Evolutionary conservation across 2,329 filamentous ascomycete genomes (phyloP), one percentile per base, ranked within the genome.

Genomic region (Paecilomyces sp.): DNA sequence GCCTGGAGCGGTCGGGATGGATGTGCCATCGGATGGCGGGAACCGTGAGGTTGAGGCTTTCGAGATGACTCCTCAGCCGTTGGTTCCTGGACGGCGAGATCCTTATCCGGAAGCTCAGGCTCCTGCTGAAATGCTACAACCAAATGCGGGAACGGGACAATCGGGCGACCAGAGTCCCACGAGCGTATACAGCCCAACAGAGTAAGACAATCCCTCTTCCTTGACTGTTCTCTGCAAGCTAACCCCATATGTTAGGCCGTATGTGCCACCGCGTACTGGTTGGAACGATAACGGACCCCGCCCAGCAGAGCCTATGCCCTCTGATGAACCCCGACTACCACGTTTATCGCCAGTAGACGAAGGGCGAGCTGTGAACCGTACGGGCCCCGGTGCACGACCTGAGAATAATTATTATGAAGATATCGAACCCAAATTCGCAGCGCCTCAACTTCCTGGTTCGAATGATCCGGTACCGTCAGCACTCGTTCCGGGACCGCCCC

Each of bases 341-440:
- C 36, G 57, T 28, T 22, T 41, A 41, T 62, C 68, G n/a, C 62
- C 66, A 47, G 58, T 65, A 59, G 59, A 60, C 54, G 65, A 59
- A 56, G 68, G 24, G 54, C 62, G 55, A 66, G 68, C 55, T 62
- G 63, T 60, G 66, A 68, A 31, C 59, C 61, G 33, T 63, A 63
- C 53, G 65, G 66, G 62, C 24, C 58, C 65, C 6, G 66, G 62
- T 72, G 64, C 55, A 77, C 69, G 66, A 71, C 80, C 81, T 11
- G 63, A 63, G 18, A 74, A 79, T 52, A 77, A 83, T 63, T 97
- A 97, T 76, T 96, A 95, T 70, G 94, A 97, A 80, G 93, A 97
- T 72, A 86, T 96, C 12, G 92, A 96, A 65, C 92, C 93, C 53
- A 89, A 87, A 59, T 97, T 97, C 69, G 89, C 86, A 34, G 82